Evolutionary conservation across 805 yeast genomes (phyloP), one percentile per base, ranked within the genome.

Genomic region (Saccharomycopsis synnaedendra): DNA sequence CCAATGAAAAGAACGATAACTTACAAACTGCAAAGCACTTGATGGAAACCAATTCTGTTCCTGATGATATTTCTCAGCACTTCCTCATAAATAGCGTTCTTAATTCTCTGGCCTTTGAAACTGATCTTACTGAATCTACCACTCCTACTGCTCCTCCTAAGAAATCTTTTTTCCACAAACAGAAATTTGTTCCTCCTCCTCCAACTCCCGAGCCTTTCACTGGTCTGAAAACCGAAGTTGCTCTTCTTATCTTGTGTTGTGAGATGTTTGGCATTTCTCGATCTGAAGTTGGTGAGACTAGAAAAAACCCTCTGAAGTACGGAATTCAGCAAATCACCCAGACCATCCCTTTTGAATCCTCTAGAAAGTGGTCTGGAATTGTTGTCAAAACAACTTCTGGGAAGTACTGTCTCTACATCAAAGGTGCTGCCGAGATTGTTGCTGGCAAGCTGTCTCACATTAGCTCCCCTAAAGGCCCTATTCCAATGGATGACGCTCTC

Each of bases 201-300:
- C 55, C 42, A 44, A 52, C 54, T 50, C 58, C 66, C 44, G 93
- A 84, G 53, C 80, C 80, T 2, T 88, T 75, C 58, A 68, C 88
- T 43, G 99, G 99, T 5, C 85, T 94, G 49, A 93, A 93, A 63
- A 94, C 98, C 3, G 99, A 93, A 64, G 79, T 89, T 34, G 97
- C 98, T 0, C 64, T 93, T 48, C 69, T 93, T 38, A 68, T 78
- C 9, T 67, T 87, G 52, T 90, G 93, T 1, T 69, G 73, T 39
- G 69, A 73, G 41, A 69, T 72, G 41, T 70, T 87, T 51, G 71
- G 72, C 30, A 61, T 75, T 50, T 67, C 69, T 37, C 60, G 66
- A 11, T 56, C 65, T 19, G 65, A 63, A 31, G 53, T 66, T 7
- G 68, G 89, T 40, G 78, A 76, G 19, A 56, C 60, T 1, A 62